These are phyloP conservation scores for Boletus holoroseus DNA, from an alignment of 1,284 basidiomycete genomes.

Conservation along the genomic window DNA sequence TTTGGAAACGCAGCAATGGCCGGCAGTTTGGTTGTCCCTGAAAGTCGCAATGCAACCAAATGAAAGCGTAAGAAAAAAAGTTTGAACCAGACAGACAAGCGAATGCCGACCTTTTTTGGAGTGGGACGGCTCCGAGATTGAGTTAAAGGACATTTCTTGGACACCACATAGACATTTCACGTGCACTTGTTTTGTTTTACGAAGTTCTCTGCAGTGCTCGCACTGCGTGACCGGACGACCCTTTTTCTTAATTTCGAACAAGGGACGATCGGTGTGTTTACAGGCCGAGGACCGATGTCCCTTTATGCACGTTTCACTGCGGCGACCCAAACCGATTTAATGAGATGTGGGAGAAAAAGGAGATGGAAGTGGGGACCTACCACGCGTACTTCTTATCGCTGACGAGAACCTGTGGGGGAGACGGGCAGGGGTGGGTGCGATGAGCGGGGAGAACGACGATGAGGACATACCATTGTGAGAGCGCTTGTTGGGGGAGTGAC, in stretches of 20 bases:
- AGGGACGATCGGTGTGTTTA: conserved; percentile 68
- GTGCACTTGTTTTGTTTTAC: conserved; percentile 71
- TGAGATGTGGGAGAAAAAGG: conserved; percentile 6
- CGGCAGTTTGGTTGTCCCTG: conserved; percentile 52
- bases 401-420: conserved; percentile 55
- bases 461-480: conserved; percentile 36
- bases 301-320: conserved; percentile 77
- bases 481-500: conserved; percentile 3
- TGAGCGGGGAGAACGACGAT: background rate
- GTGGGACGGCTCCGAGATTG: conserved; percentile 31
- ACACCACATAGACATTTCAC: conserved; percentile 58
- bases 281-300: conserved; percentile 76
- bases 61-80: conserved; percentile 27
- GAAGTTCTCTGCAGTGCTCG: conserved; percentile 67
- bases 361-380: conserved; percentile 37
- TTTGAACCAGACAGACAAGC: conserved; percentile 31
- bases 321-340: background rate
- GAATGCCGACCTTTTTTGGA: conserved; percentile 54
- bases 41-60: background rate
- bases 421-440: conserved; percentile 2
- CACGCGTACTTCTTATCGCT: conserved; percentile 79
- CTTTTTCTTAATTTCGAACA: conserved; percentile 80
- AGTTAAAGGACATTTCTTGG: conserved; percentile 33
- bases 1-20: conserved; percentile 66
- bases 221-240: conserved; percentile 78